These are phyloP conservation scores for Parafenestella ontariensis DNA, from an alignment of 2,329 filamentous ascomycete genomes.

Conservation along the genomic window DNA sequence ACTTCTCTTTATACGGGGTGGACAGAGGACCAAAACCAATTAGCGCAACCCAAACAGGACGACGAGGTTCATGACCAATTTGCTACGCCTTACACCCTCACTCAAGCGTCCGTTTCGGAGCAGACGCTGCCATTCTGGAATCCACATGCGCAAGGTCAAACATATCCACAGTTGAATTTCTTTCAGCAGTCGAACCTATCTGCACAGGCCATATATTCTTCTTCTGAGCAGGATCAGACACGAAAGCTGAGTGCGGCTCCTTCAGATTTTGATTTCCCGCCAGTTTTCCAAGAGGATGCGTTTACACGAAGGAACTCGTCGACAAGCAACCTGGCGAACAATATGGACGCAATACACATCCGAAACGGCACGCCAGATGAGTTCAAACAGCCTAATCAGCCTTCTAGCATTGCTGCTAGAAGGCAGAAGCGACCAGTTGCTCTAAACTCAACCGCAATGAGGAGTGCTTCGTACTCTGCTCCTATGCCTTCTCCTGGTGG, in stretches of 20 bases:
- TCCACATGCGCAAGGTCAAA: constrained; percentile 25
- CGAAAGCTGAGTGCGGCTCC: constrained; percentile 40
- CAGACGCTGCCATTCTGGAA: constrained; percentile 41
- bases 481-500: constrained; percentile 51
- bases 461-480: constrained; percentile 53
- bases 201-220: constrained; percentile 44
- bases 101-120: constrained; percentile 40
- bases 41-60: constrained; percentile 28
- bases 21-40: constrained; percentile 42
- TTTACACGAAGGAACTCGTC: constrained; percentile 48
- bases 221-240: constrained; percentile 37
- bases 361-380: constrained; percentile 42
- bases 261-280: constrained; percentile 41
- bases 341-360: constrained; percentile 49
- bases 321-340: constrained; percentile 48
- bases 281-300: constrained; percentile 41
- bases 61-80: constrained; percentile 41
- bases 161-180: constrained; percentile 37
- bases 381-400: constrained; percentile 48
- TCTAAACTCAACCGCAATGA: constrained; percentile 48
- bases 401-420: constrained; percentile 51
- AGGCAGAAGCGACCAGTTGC: constrained; percentile 52
- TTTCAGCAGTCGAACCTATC: constrained; percentile 48
- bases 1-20: constrained; percentile 47
- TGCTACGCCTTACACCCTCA: constrained; percentile 36